A percentile compares a stretch with the other conserved stretches of the same genome.
Conservation (phyloP, 2,329 filamentous ascomycete genomes). For the Chaetomiaceae sp. region DNA sequence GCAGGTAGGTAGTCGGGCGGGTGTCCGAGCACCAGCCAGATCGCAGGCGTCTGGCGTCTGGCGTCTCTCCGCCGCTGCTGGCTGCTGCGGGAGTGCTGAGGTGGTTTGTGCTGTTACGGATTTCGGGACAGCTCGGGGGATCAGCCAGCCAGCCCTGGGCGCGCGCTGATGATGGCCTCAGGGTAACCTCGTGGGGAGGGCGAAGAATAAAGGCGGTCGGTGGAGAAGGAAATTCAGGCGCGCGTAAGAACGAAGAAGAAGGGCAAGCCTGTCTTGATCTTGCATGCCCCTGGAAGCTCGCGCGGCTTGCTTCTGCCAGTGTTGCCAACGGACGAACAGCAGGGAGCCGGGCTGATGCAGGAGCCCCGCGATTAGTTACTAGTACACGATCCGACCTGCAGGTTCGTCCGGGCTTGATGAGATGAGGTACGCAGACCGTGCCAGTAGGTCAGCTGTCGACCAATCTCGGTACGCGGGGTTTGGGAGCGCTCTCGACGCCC, state of each 20-base stretch:
- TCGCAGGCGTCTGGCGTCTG: too few relatives aligned
- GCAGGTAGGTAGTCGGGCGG: conserved; percentile 1
- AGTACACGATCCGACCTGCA: conserved; percentile 18
- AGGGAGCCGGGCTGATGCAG: conserved; percentile 9
- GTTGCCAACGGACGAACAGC: conserved; percentile 1
- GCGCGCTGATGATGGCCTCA: neutral
- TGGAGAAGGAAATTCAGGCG: neutral
- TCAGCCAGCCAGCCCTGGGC: neutral
- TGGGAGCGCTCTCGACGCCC: neutral
- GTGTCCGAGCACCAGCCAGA: conserved; percentile 14
- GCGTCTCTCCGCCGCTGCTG: neutral
- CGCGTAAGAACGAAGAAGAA: neutral
- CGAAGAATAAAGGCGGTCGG: neutral
- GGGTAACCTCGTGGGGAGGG: neutral
- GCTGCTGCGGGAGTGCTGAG: neutral
- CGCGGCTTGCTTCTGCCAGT: neutral
- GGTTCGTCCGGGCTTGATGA: conserved; percentile 8
- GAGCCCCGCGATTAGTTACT: conserved; percentile 11
- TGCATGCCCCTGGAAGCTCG: neutral
- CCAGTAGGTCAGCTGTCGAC: conserved; percentile 11
- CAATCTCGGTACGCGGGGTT: conserved; percentile 1
- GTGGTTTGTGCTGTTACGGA: neutral
- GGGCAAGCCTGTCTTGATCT: neutral
- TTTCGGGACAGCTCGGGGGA: too few relatives aligned
- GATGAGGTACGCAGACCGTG: neutral